These are phyloP conservation scores for Flagelloscypha sp. DNA, from an alignment of 768 basidiomycete species.

Conservation along the genomic window DNA sequence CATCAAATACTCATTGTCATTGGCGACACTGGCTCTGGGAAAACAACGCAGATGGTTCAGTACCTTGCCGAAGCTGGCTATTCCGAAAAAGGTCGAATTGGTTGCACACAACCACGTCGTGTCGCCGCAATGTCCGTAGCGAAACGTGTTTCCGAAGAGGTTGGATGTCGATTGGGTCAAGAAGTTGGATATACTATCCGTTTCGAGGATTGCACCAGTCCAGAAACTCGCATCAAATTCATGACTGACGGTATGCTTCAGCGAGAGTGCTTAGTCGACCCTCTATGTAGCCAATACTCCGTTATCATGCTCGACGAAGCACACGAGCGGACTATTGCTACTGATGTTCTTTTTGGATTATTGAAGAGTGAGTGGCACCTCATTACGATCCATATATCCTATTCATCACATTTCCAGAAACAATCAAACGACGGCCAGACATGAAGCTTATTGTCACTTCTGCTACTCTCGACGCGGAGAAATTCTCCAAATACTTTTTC, in stretches of 20 bases:
- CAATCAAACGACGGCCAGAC: constrained; percentile 88
- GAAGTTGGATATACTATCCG: constrained; percentile 99
- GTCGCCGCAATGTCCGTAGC: constrained; percentile 99
- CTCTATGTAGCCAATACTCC: constrained; percentile 85
- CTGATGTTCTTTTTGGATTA: constrained; percentile 94
- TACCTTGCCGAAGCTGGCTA: constrained; percentile 94
- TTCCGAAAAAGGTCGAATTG: constrained; percentile 84
- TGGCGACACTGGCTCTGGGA: constrained; percentile 97
- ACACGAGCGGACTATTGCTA: constrained; percentile 97
- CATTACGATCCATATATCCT: neutral
- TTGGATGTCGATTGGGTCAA: constrained; percentile 93
- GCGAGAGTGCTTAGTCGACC: constrained; percentile 93
- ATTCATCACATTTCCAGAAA: constrained; percentile 49
- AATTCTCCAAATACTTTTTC: constrained; percentile 99
- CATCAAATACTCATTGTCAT: constrained; percentile 98
- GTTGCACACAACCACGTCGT: constrained; percentile 98
- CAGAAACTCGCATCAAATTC: constrained; percentile 98
- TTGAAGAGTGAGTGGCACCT: constrained; percentile 62
- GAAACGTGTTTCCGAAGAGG: constrained; percentile 97
- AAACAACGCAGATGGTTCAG: constrained; percentile 99
- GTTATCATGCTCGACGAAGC: constrained; percentile 99
- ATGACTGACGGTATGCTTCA: constrained; percentile 99
- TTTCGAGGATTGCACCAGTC: constrained; percentile 98
- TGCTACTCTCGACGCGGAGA: constrained; percentile 97
- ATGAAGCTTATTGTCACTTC: constrained; percentile 98